These are phyloP conservation scores for Didymellaceae sp. DNA, from an alignment of 2,329 filamentous ascomycete species.

Conservation along the genomic window DNA sequence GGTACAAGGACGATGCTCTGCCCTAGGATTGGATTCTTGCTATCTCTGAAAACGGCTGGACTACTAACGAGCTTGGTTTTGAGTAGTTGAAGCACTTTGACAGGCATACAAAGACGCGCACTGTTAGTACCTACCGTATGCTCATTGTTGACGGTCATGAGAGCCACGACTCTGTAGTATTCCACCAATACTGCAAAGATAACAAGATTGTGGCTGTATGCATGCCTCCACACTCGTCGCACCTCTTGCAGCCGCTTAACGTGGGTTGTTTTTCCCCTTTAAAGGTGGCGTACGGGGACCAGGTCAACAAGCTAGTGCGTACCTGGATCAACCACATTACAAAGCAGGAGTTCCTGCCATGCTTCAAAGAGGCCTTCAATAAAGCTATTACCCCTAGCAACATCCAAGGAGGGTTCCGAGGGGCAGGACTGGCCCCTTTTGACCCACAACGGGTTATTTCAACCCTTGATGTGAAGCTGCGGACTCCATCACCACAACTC, in stretches of 20 bases:
- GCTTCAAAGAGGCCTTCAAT: conserved; percentile 32
- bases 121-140: conserved; percentile 7
- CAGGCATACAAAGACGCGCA: conserved; percentile 6
- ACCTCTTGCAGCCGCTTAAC: conserved; percentile 1
- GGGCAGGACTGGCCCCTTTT: conserved; percentile 42
- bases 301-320: conserved; percentile 14
- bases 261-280: conserved; percentile 12
- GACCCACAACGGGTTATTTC: conserved; percentile 41
- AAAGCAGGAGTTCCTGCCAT: conserved; percentile 24
- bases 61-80: not conserved
- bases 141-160: conserved; percentile 21
- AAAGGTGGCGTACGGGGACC: conserved; percentile 33
- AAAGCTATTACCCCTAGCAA: conserved; percentile 36
- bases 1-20: not conserved
- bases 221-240: conserved; percentile 5
- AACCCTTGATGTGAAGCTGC: conserved; percentile 34
- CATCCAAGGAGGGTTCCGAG: conserved; percentile 37
- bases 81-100: not conserved
- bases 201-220: not conserved
- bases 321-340: conserved; percentile 37
- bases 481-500: conserved; percentile 19
- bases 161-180: conserved; percentile 11
- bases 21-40: not conserved
- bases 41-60: not conserved
- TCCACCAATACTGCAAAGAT: conserved; percentile 1